phyloP scores from a whole-genome alignment of 176 grass and related monocot species.

The Pontederia crassipes region DNA sequence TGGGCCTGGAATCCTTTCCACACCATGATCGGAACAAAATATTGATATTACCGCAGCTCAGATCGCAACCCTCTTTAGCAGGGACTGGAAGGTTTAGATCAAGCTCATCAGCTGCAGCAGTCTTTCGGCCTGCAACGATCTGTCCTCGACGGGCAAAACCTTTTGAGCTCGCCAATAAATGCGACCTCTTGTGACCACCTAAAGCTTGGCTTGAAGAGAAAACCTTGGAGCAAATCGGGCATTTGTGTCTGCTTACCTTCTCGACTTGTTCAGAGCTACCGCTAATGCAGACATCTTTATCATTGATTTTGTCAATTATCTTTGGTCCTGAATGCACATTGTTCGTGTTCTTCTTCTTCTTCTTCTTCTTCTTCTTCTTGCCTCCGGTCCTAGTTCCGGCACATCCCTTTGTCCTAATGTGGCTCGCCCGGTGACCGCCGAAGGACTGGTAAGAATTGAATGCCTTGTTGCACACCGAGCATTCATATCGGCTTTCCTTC shows the following conservation, averaged over 20 bases:
- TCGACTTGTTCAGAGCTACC: not conserved
- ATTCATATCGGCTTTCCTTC: not conserved
- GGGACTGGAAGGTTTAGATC: too few relatives aligned
- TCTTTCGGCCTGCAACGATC: too few relatives aligned
- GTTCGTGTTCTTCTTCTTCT: not conserved
- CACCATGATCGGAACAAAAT: constrained; percentile 2
- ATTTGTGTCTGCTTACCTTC: not conserved
- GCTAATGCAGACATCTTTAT: not conserved
- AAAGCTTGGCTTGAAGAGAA: constrained; percentile 15
- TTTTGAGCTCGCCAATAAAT: not conserved
- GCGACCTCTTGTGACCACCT: constrained; percentile 7
- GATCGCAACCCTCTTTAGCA: too few relatives aligned
- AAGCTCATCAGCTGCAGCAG: too few relatives aligned
- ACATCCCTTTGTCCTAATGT: constrained; percentile 5
- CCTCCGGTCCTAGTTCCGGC: not conserved
- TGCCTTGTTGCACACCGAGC: constrained; percentile 7
- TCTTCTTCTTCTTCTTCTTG: not conserved
- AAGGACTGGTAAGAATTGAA: constrained; percentile 17
- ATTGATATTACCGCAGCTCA: too few relatives aligned
- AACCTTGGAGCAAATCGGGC: not conserved
- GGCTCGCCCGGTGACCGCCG: constrained; percentile 16
- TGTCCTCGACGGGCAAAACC: not conserved
- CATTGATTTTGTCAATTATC: not conserved
- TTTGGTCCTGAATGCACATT: not conserved
- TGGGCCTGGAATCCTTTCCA: not conserved